Evolutionary conservation across 441 rosid species (phyloP).

Genomic region (Codiaeum variegatum): DNA sequence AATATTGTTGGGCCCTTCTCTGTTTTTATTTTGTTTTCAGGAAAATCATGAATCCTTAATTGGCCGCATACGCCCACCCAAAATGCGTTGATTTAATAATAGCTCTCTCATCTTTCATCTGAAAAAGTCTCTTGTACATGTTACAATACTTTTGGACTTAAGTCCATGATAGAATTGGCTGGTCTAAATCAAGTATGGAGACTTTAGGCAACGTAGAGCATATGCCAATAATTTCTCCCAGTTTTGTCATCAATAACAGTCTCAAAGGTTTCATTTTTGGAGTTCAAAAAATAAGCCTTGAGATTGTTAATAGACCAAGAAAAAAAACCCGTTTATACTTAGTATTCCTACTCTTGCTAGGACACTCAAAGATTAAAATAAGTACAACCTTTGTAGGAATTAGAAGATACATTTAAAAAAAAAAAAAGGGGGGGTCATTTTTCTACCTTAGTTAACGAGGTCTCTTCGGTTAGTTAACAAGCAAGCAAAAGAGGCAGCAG

Average conservation of each 20-base stretch:
- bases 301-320: background rate
- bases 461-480: conserved; percentile 9
- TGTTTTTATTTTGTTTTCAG: too few species aligned
- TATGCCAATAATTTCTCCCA: background rate
- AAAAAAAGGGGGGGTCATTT: background rate
- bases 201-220: too few species aligned
- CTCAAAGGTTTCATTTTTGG: too few species aligned
- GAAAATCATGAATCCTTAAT: too few species aligned
- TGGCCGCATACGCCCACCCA: too few species aligned
- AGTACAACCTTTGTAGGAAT: background rate
- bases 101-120: too few species aligned
- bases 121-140: too few species aligned
- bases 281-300: background rate
- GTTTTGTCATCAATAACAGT: background rate
- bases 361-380: background rate
- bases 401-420: background rate
- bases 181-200: background rate
- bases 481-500: background rate
- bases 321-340: background rate
- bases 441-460: background rate
- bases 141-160: too few species aligned
- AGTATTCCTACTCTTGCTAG: background rate
- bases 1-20: too few species aligned
- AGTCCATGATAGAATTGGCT: too few species aligned
- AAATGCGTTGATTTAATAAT: too few species aligned